Evolutionary conservation across 208 protist genomes (phyloP).

Genomic region (Herpetomonas tarakana): DNA sequence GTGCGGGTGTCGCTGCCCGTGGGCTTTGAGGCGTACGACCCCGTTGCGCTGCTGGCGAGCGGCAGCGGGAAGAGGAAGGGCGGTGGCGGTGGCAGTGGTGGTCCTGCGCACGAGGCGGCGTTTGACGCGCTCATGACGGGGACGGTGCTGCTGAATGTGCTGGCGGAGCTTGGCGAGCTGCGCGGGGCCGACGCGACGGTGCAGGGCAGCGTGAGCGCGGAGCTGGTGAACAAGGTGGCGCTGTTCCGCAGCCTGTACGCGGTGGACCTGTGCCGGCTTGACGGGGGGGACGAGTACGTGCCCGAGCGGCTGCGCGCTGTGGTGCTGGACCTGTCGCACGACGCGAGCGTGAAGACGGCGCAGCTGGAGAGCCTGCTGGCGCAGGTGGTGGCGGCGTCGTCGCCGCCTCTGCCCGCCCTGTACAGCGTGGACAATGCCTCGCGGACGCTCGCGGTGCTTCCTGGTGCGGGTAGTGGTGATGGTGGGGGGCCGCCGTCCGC

Average conservation of each 20-base stretch:
- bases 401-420: too few relatives aligned
- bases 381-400: slow-evolving; percentile 21
- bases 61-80: slow-evolving; percentile 1
- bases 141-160: slow-evolving; percentile 59
- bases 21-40: slow-evolving; percentile 61
- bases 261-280: slow-evolving; percentile 20
- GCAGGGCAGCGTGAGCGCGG: slow-evolving; percentile 18
- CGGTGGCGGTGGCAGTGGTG: background rate
- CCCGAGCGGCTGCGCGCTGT: slow-evolving; percentile 17
- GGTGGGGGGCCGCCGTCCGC: background rate
- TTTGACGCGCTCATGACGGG: slow-evolving; percentile 77
- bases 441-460: slow-evolving; percentile 49
- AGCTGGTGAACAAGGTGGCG: slow-evolving; percentile 42
- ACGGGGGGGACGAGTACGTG: slow-evolving; percentile 40
- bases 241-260: slow-evolving; percentile 64
- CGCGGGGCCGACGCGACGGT: slow-evolving; percentile 5
- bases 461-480: background rate
- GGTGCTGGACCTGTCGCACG: slow-evolving; percentile 45
- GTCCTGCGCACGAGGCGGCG: slow-evolving; percentile 54
- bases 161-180: slow-evolving; percentile 38
- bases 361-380: slow-evolving; percentile 42
- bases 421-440: slow-evolving; percentile 33
- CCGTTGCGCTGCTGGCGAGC: slow-evolving; percentile 27
- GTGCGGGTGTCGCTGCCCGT: slow-evolving; percentile 48
- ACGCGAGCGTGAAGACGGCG: slow-evolving; percentile 23